Evolutionary conservation across 176 grass and related monocot species (phyloP), one percentile per base, ranked within the genome.

Genomic region (Oryza glumipatula): DNA sequence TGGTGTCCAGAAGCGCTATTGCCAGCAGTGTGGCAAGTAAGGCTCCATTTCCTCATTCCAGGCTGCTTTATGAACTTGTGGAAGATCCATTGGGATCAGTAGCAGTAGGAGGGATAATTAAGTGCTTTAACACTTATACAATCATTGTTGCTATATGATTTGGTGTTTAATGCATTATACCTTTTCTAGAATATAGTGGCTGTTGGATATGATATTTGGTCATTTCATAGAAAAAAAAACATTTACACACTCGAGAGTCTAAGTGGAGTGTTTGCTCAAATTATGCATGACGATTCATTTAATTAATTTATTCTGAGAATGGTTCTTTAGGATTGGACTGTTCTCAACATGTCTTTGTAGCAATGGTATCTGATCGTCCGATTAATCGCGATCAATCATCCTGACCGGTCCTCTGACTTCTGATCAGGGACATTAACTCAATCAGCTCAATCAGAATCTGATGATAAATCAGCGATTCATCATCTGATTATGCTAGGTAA

Each of bases 1-100:
- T 16, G 88, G 82, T 7, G 72, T 89, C 65, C 89, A 86, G 74
- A 99, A 96, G 77, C 89, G 96, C 1, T 99, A 99, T 47, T 96
- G 96, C 80, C 96, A 99, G 84, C 91, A 99, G 91, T 99, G 96
- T 65, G 96, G 96, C 88, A 99, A 99, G 96, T 99, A 83, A 96
- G 96, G 23, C 46, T 49, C 19, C 14, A 13, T 86, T 60, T 79
- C 22, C 30, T 11, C 21, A 56, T 16, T 33, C 49, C 67, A 86
- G 13, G 38, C 76, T 75, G 68, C 4, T 64, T 11, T 71, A 47
- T 46, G 78, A 4, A 30, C 32, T 44, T 66, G 44, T 81, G 60
- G 26, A 63, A 74, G 33, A 23, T 5, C 36, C 58, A 67, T 65
- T 10, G 52, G 17, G 24, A 33, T 81, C 12, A 32, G 2, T 77